Evolutionary conservation across 108 stramenopile genomes (phyloP).

Genomic region (Cyclostephanos invisitatus): DNA sequence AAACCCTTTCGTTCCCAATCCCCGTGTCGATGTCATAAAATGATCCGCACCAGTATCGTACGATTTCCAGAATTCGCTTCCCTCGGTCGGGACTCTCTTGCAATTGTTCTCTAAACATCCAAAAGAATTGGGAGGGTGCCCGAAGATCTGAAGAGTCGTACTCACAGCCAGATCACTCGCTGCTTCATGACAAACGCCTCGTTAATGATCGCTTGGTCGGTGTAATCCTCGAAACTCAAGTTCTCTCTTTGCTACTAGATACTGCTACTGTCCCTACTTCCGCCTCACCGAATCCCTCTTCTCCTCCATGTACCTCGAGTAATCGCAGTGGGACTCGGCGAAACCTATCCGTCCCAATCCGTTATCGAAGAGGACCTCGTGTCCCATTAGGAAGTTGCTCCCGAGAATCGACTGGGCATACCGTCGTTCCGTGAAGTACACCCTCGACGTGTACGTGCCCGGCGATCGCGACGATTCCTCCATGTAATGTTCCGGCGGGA

Average conservation of each 20-base stretch:
- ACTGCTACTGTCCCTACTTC: neutral
- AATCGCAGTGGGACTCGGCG: slow-evolving; percentile 55
- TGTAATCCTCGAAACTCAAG: neutral
- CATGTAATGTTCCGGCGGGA: slow-evolving; percentile 84
- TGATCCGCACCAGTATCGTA: no score
- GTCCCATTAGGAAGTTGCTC: slow-evolving; percentile 92
- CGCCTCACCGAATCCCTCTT: slow-evolving; percentile 14
- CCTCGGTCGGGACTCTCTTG: no score
- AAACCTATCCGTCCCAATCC: slow-evolving; percentile 59
- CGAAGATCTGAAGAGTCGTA: no score
- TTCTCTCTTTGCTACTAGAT: neutral
- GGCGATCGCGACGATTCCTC: slow-evolving; percentile 51
- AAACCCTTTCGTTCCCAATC: no score
- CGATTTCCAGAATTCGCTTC: no score
- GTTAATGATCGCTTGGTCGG: neutral
- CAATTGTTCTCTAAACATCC: no score
- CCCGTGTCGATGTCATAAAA: no score
- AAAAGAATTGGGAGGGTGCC: no score
- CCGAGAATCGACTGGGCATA: slow-evolving; percentile 69
- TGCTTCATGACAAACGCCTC: no score
- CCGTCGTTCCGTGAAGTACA: slow-evolving; percentile 75
- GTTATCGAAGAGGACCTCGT: slow-evolving; percentile 88
- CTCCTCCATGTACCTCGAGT: slow-evolving; percentile 22
- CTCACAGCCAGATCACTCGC: no score
- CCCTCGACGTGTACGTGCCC: slow-evolving; percentile 51